Base-by-base conservation (phyloP, 2,329 filamentous ascomycete species). In the Pseudogymnoascus sp. region DNA sequence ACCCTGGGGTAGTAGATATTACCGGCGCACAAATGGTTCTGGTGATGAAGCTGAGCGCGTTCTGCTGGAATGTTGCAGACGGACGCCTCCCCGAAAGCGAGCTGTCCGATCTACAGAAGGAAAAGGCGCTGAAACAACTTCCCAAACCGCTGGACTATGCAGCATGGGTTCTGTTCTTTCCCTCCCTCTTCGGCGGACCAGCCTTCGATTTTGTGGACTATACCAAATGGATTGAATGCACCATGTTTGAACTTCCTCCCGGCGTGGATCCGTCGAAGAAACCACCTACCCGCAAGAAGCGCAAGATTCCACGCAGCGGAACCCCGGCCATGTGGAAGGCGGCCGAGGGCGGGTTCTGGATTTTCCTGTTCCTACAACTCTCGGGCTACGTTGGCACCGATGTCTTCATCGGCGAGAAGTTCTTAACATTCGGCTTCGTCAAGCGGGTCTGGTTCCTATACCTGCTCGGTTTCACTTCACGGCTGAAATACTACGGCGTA, bases 51-150 rank as follows among this genome's bases (percentile, higher is more conserved):
- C 85, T 99, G 37, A 91, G 88, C 21, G 90, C 93, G 4, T 99
- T 99, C 73, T 96, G 91, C 78, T 99, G 95, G 95, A 97, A 97
- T 73, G 88, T 97, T 7, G 92, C 95, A 71, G 95, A 99, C 74
- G 96, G 95, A 18, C 86, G 88, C 64, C 81, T 96, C 18, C 87
- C 91, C 2, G 85, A 88, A 16, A 82, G 88, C 46, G 85, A 93
- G 64, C 84, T 99, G n/a, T 90, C 90, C 0, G 90, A 95, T 60
- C 85, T 89, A 53, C 95, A 99, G 74, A 93, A 88, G 72, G 89
- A 93, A 67, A 86, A 90, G 31, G 89, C 89, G 56, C 82, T 99
- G 43, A 82, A 80, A 62, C 77, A 90, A 53, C 80, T 99, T 63
- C 96, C 96, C 0, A 75, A 79, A 18, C 72, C 95, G 1, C 77